phyloP scores from a whole-genome alignment of 805 yeast species.

The Metschnikowia noctiluminum region DNA sequence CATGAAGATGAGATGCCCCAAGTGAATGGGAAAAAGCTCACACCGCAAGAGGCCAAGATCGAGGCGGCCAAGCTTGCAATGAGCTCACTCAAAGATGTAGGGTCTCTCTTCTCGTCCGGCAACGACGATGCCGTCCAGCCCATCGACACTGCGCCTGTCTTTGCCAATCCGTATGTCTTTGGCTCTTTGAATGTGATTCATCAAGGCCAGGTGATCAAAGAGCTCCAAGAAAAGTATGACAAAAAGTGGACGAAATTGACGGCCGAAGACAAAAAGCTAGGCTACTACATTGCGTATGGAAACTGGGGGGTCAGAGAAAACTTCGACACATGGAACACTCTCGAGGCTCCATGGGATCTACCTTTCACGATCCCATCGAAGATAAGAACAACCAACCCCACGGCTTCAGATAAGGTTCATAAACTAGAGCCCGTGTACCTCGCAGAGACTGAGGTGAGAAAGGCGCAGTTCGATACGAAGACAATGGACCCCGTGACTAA shows the following conservation, averaged over 20 bases:
- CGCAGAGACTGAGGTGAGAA: constrained; percentile 43
- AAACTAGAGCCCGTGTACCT: constrained; percentile 40
- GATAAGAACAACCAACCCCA: constrained; percentile 24
- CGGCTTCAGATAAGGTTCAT: constrained; percentile 20
- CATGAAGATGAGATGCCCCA: background rate
- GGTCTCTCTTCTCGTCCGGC: constrained; percentile 36
- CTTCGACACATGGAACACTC: constrained; percentile 44
- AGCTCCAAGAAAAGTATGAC: constrained; percentile 47
- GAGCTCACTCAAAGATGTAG: constrained; percentile 40
- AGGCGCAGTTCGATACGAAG: constrained; percentile 44
- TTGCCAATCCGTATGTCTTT: constrained; percentile 34
- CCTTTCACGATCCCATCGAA: constrained; percentile 50
- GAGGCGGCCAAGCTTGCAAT: constrained; percentile 40
- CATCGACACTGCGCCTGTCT: constrained; percentile 44
- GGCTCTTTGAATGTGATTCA: constrained; percentile 41
- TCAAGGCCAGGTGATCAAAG: constrained; percentile 55
- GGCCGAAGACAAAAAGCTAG: constrained; percentile 48
- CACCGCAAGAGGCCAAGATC: constrained; percentile 18
- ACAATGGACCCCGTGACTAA: constrained; percentile 58
- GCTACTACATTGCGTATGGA: constrained; percentile 64
- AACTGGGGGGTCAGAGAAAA: constrained; percentile 68
- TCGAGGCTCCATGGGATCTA: constrained; percentile 52
- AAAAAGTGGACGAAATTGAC: constrained; percentile 55
- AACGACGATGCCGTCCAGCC: constrained; percentile 44
- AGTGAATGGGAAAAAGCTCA: constrained; percentile 12